Conservation (phyloP, 441 rosid genomes). For the Raphanus hybrid region DNA sequence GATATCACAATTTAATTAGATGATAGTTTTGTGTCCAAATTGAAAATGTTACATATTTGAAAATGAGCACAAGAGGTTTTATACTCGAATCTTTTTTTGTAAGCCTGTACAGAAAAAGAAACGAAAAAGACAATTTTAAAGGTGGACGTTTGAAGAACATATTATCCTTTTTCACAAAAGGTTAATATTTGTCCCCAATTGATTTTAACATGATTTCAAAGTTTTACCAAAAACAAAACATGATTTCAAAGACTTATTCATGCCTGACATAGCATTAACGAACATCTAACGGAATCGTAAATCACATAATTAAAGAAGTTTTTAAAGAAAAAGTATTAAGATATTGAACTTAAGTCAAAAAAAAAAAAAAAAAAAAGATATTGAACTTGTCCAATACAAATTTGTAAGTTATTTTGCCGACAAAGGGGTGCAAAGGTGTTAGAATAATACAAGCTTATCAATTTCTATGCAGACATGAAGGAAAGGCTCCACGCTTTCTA, state of each 20-base stretch:
- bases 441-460: no score
- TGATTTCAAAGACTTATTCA: slow-evolving; percentile 1
- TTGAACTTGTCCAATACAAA: not conserved
- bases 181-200: not conserved
- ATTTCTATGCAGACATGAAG: no score
- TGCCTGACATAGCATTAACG: slow-evolving; percentile 9
- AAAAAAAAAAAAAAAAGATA: no score
- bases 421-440: no score
- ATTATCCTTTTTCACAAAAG: slow-evolving; percentile 14
- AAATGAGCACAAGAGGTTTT: slow-evolving; percentile 6
- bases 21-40: not conserved
- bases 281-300: not conserved
- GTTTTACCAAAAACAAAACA: not conserved
- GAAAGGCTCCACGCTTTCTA: no score
- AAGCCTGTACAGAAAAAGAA: not conserved
- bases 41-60: slow-evolving; percentile 4
- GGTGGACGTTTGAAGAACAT: slow-evolving; percentile 10
- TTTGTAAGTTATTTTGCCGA: no score
- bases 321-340: not conserved
- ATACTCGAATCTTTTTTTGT: slow-evolving; percentile 5
- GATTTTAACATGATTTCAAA: slow-evolving; percentile 9
- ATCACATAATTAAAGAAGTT: not conserved
- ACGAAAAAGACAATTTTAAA: slow-evolving; percentile 23
- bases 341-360: not conserved
- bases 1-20: slow-evolving; percentile 12